phyloP scores from a whole-genome alignment of 2,329 filamentous ascomycete genomes.

The Hortaea sp. region DNA sequence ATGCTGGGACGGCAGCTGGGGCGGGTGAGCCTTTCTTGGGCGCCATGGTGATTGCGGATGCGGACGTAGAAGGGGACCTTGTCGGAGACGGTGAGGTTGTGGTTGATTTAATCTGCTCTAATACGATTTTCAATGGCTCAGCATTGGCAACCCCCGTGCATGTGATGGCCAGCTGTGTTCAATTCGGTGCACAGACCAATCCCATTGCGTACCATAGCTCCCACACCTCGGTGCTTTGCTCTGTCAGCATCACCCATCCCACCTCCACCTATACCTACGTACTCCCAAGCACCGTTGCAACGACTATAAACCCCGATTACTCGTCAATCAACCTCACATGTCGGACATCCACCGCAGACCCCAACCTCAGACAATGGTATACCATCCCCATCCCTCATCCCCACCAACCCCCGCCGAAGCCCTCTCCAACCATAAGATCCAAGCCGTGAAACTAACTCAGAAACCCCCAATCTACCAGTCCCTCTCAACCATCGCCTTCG shows the following conservation, averaged over 20 bases:
- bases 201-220: too few species aligned
- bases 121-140: too few species aligned
- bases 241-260: too few species aligned
- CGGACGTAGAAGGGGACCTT: neutral
- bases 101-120: too few species aligned
- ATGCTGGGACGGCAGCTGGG: slow-evolving; percentile 15
- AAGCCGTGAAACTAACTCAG: neutral
- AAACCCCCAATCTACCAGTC: neutral
- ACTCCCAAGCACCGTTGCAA: too few species aligned
- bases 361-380: neutral
- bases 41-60: slow-evolving; percentile 13
- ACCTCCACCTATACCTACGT: too few species aligned
- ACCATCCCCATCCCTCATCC: neutral
- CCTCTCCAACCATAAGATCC: neutral
- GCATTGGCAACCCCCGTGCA: too few species aligned
- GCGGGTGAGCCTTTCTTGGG: slow-evolving; percentile 19
- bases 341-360: neutral
- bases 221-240: too few species aligned
- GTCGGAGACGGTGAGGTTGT: too few species aligned
- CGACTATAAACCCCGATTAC: too few species aligned
- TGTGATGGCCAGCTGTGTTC: too few species aligned
- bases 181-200: too few species aligned
- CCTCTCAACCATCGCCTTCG: slow-evolving; percentile 50
- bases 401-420: neutral
- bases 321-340: neutral